These are phyloP conservation scores for Pisolithus orientalis DNA, from an alignment of 768 basidiomycete species.

Conservation along the genomic window DNA sequence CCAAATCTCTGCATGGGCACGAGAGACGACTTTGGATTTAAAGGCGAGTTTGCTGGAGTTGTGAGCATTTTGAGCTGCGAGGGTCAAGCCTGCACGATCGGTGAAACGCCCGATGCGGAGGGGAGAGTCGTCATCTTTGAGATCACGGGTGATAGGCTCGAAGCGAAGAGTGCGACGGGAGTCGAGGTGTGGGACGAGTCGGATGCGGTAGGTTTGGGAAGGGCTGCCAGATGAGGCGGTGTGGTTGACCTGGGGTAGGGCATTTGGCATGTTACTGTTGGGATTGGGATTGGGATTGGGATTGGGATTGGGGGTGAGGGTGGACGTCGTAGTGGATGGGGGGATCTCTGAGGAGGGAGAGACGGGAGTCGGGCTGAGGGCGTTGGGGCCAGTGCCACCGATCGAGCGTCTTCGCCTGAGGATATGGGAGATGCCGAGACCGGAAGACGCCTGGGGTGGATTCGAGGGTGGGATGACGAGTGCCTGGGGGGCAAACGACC, in stretches of 20 bases:
- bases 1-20: slow-evolving; percentile 95
- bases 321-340: slow-evolving; percentile 13
- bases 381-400: slow-evolving; percentile 25
- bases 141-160: slow-evolving; percentile 86
- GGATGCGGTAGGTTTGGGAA: slow-evolving; percentile 61
- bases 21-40: slow-evolving; percentile 90
- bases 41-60: slow-evolving; percentile 87
- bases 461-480: slow-evolving; percentile 30
- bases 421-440: slow-evolving; percentile 52
- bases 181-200: slow-evolving; percentile 94
- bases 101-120: slow-evolving; percentile 94
- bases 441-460: slow-evolving; percentile 23
- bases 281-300: neutral
- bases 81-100: slow-evolving; percentile 66
- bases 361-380: slow-evolving; percentile 1
- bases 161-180: slow-evolving; percentile 83
- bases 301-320: slow-evolving; percentile 8
- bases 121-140: slow-evolving; percentile 59
- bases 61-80: slow-evolving; percentile 59
- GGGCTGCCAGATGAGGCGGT: slow-evolving; percentile 12
- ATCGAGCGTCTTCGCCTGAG: slow-evolving; percentile 63
- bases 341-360: slow-evolving; percentile 10
- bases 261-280: slow-evolving; percentile 12
- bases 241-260: slow-evolving; percentile 8
- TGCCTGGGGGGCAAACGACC: slow-evolving; percentile 33